Evolutionary conservation across 78 protist species (phyloP), one percentile per base, ranked within the genome.

Genomic region (Parvularia atlantis): DNA sequence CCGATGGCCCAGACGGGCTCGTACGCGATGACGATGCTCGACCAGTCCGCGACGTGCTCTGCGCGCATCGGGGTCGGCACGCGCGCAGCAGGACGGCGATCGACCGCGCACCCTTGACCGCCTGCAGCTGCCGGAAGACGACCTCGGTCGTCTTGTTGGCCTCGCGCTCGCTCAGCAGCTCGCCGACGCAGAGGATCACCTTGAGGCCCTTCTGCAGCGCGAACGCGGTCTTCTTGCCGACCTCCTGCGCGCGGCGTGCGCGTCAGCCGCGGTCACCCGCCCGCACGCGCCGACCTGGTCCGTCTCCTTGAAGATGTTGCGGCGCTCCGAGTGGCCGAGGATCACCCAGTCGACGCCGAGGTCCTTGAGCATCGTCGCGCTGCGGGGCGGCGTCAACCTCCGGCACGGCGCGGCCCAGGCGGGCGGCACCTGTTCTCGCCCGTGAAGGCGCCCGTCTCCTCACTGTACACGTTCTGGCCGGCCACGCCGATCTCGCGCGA

Each of bases 1-100:
- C 99, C 99, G 57, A 97, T 97, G 59, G 99, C 98, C 97, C 97
- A 97, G 46, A 97, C 98, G 17, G 98, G 98, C 81, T 95, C 98
- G 66, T 95, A 95, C 1, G 98, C 98, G 71, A 94, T 35, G 60
- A 87, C 93, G 6, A 89, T 75, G 31, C n/a, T 37, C 16, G 66
- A 9, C 94, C 95, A 88, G 43, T 80, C 82, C 30, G 73, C 1
- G 56, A 14, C 17, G 14, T n/a, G n/a, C n/a, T n/a, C n/a, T n/a
- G n/a, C n/a, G 35, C 11, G 19, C 31, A 30, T 48, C 72, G 3
- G 56, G 7, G 56, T 13, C 56, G 2, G 35, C 6, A 53, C 46
- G 46, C 19, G 46, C 19, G 19, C 46, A 41, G 9, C 4, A 9
- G 46, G 19, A 41, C n/a, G n/a, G n/a, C n/a, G n/a, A n/a, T n/a